A percentile compares a stretch with the other conserved stretches of the same genome.
Conservation (phyloP, 108 stramenopile genomes). For the Chaetoceros tenuissimus region DNA sequence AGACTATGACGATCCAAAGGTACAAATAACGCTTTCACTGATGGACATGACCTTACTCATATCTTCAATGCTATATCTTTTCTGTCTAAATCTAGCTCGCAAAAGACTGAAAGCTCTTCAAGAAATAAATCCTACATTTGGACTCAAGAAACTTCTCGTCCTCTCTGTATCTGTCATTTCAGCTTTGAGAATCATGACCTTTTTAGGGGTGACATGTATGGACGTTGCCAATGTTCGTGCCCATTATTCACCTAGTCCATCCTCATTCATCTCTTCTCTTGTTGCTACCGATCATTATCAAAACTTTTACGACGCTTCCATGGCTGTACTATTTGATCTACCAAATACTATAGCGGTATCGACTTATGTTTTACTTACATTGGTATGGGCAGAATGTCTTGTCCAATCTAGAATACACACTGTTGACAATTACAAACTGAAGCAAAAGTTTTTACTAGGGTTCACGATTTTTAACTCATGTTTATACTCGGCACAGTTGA, state of each 20-base stretch:
- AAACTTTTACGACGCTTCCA: slow-evolving; percentile 74
- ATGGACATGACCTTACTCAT: no score
- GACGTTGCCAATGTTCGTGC: slow-evolving; percentile 67
- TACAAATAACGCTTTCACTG: no score
- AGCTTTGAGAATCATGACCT: slow-evolving; percentile 71
- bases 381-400: slow-evolving; percentile 84
- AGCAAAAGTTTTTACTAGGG: slow-evolving; percentile 44
- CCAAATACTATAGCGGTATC: slow-evolving; percentile 82
- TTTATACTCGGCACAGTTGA: slow-evolving; percentile 64
- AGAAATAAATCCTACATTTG: slow-evolving; percentile 21
- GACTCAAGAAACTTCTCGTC: slow-evolving; percentile 66
- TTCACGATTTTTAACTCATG: slow-evolving; percentile 81
- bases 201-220: slow-evolving; percentile 69
- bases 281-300: slow-evolving; percentile 46
- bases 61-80: slow-evolving; percentile 34
- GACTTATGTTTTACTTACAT: slow-evolving; percentile 70
- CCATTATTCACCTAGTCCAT: slow-evolving; percentile 39
- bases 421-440: slow-evolving; percentile 34
- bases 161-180: slow-evolving; percentile 67
- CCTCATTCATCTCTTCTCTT: slow-evolving; percentile 6
- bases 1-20: no score
- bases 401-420: slow-evolving; percentile 69
- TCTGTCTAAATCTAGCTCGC: slow-evolving; percentile 38
- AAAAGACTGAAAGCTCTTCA: slow-evolving; percentile 31
- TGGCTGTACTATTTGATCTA: slow-evolving; percentile 78